Base-by-base conservation (phyloP, 805 yeast genomes). In the Cyberlindnera lachancei region DNA sequence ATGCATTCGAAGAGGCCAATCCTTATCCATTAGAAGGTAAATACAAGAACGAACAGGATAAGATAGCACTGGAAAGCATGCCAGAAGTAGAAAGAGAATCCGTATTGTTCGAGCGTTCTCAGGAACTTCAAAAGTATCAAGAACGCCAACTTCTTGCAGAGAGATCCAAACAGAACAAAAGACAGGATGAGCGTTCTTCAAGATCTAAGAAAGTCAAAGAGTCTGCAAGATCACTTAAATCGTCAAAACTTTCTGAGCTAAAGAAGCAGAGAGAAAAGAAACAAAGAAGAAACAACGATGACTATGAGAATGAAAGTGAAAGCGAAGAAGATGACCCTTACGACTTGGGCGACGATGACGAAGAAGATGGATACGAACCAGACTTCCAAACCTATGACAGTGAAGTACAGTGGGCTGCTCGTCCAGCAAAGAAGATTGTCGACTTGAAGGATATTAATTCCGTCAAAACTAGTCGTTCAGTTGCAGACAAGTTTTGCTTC, bases 11-110 rank as follows among this genome's bases (percentile, higher is more conserved):
- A 15, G 70, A 63, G 32, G 55, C 49, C 27, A 79, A 81, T 48
- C 98, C 97, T 8, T 92, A 88, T 54, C 98, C 98, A 3, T 59
- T 90, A 33, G 96, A 87, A 51, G 95, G 95, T 7, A 86, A 85
- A 50, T 92, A 79, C 63, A 83, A 78, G 48, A 80, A 87, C 56
- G 95, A 77, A 33, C 67, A 63, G 7, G 99, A 92, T 58, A 71
- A 84, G 38, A 75, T 62, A 2, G 57, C 64, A 34, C 63, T 83
- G 50, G 77, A 68, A 29, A 53, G 66, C 1, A 70, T 92, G 77
- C 94, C 90, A 35, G 98, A 92, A 64, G 74, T 92, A 56, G 84
- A 84, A 50, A 80, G 97, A 51, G 98, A 92, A 63, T 79, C 82
- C 46, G 74, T 87, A 35, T 69, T 92, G 35, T 92, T 85, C 48